Conservation (phyloP, 192 early-diverging fungal species). For the Jimgerdemannia flammicorona region DNA sequence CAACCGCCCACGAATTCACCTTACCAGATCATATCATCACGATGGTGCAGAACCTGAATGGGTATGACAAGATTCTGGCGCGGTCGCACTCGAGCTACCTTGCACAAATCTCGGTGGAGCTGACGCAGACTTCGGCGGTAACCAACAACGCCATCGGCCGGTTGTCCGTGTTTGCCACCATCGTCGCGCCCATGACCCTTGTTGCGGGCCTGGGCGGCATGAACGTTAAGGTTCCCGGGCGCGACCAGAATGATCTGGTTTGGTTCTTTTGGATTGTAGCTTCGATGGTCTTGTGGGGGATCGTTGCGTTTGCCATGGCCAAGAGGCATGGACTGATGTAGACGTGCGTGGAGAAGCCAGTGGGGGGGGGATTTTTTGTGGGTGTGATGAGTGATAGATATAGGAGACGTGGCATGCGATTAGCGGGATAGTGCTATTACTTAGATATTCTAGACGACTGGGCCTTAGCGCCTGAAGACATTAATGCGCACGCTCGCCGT, state of each 20-base stretch:
- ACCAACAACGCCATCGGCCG: conserved; percentile 88
- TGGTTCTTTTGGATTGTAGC: conserved; percentile 58
- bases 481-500: no score
- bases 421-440: no score
- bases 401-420: no score
- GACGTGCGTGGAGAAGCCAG: no score
- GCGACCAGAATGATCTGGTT: conserved; percentile 34
- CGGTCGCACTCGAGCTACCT: conserved; percentile 74
- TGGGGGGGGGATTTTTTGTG: no score
- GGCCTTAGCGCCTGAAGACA: no score
- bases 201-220: conserved; percentile 74
- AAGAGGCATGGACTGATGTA: not conserved
- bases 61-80: conserved; percentile 68
- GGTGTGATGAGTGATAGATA: no score
- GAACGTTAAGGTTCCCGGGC: conserved; percentile 30
- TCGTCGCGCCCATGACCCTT: conserved; percentile 90
- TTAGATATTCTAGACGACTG: no score
- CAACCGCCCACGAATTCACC: no score
- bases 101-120: conserved; percentile 73
- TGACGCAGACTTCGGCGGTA: conserved; percentile 71
- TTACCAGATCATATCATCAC: conserved; percentile 67
- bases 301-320: conserved; percentile 8
- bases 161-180: conserved; percentile 83
- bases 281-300: conserved; percentile 20
- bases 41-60: conserved; percentile 73